phyloP scores from a whole-genome alignment of 1,139 yeast genomes.

The Pichia sp. region DNA sequence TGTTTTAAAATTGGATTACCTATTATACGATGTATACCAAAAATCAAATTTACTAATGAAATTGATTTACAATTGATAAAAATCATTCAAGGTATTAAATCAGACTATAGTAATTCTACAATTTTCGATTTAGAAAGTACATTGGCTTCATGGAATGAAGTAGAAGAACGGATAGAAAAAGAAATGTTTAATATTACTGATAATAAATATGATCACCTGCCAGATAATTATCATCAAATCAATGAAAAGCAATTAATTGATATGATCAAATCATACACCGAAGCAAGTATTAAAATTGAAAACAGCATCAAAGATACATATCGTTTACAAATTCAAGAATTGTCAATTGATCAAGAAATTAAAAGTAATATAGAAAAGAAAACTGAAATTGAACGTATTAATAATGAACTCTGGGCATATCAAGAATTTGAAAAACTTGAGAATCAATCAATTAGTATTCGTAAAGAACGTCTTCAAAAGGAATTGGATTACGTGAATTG shows the following conservation, averaged over 20 bases:
- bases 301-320: background rate
- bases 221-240: background rate
- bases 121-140: background rate
- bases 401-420: conserved; percentile 12
- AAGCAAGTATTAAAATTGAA: conserved; percentile 4
- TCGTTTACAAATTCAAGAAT: background rate
- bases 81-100: background rate
- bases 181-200: background rate
- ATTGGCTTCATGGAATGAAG: conserved; percentile 2
- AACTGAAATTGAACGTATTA: background rate
- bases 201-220: conserved; percentile 1
- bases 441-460: conserved; percentile 3
- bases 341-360: background rate
- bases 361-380: background rate
- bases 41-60: background rate
- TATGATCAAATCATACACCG: conserved; percentile 6
- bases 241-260: conserved; percentile 2
- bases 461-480: conserved; percentile 11
- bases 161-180: conserved; percentile 7
- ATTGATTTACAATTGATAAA: conserved; percentile 1
- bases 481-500: conserved; percentile 13
- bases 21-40: background rate
- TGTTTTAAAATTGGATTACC: conserved; percentile 46
- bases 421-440: conserved; percentile 7
- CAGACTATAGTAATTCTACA: background rate